Base-by-base conservation (phyloP, 805 yeast genomes). In the Candida boidinii region DNA sequence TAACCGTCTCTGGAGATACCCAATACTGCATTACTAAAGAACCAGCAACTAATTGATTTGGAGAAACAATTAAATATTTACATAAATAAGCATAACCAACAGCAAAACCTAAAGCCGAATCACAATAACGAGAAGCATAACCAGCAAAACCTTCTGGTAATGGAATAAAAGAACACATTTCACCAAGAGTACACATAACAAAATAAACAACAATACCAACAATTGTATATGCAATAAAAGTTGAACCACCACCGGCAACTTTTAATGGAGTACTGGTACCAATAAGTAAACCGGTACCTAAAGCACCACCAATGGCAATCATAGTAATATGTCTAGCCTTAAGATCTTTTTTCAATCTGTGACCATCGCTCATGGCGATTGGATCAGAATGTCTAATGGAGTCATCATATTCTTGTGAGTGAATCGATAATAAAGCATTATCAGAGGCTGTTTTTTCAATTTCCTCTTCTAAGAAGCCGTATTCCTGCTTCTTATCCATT, bases 261-360 rank as follows among this genome's bases (percentile, higher is more conserved):
- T 67, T 62, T 35, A 83, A 63, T 1, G 88, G 77, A 12, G 75
- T 59, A 36, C 87, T 86, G 3, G 88, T 79, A 46, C 88, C 86
- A 43, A 83, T 78, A 42, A 83, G 62, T 36, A 83, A 64, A 49
- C 88, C 94, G 1, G 92, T 81, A 35, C 92, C 92, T 33, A 83
- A 58, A 7, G 90, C 83, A 44, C 92, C 90, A 44, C 92, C 94
- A 43, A 84, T 73, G 42, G 92, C 75, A 56, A 72, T 70, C 77
- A 72, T 70, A 31, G 72, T 61, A 43, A 70, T 66, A 39, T 70
- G 77, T 42, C 78, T 53, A 9, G 75, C 58, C 34, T 68, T 62
- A 26, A 70, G 52, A 6, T 59, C 67, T 42, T 64, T 63, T 37
- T 64, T 66, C 43, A 69, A 59, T 37, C 59, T 50, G 36, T 63